Base-by-base conservation (phyloP, 192 early-diverging fungal genomes). In the Cetraspora pellucida region DNA sequence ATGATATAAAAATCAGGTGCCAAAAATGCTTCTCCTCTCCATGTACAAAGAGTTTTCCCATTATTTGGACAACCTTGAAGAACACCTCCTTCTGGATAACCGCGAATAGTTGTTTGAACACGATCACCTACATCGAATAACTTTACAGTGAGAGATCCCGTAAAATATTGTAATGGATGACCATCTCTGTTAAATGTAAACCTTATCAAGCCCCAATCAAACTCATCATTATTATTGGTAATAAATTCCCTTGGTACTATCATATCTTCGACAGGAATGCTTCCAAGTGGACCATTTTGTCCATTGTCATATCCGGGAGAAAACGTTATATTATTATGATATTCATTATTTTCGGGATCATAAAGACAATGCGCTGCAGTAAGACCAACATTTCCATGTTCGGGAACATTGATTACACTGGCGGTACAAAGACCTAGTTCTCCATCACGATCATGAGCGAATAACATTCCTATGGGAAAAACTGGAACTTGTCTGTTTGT, bases 351-450 rank as follows among this genome's bases (percentile, higher is more conserved):
- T 9, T 2, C 49, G 10, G 2, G 49, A 60, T 60, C 27, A 60
- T 13, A 61, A 61, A 61, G 59, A 61, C 59, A 61, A 61, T 61
- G 59, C 0, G 59, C 59, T 31, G 59, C 59, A 61, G 59, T 61
- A 28, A 27, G 10, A 10, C 23, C 25, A 61, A 61, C 14, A 61
- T 61, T 61, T 61, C 59, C 59, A 28, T 28, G 2, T 14, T 8
- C 37, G 3, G 0, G 37, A 61, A 25, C 5, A 61, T 28, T 61
- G 16, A 61, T 61, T 61, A 61, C 59, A 27, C 59, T 61, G 14
- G 59, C 59, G 27, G 59, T 28, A 61, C 59, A 61, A 31, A 10
- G 1, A 14, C 28, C 28, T 61, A 28, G 59, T 28, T 61, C 11
- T 10, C 59, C 59, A 7, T 6, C 27, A 61, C 28, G 21, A 7